A percentile compares a stretch with the other conserved stretches of the same genome.
phyloP scores from a whole-genome alignment of 2,329 filamentous ascomycete species.

The Cryoendolithus antarcticus region DNA sequence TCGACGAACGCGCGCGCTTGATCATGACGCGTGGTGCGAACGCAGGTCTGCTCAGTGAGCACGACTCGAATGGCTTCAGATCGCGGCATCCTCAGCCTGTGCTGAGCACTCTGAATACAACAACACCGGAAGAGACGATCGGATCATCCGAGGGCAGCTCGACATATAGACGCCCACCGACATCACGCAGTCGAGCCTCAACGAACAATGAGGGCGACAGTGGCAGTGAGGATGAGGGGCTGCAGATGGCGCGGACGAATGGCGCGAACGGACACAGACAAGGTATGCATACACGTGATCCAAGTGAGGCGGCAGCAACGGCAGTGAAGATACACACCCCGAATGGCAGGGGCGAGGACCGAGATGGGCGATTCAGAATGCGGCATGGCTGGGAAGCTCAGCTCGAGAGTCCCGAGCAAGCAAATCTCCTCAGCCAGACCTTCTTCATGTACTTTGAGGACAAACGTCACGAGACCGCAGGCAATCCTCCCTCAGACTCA shows the following conservation, averaged over 20 bases:
- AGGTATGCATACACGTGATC: too few relatives aligned
- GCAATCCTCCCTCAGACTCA: conserved; percentile 56
- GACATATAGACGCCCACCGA: not conserved
- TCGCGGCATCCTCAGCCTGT: conserved; percentile 19
- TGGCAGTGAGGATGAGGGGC: conserved; percentile 14
- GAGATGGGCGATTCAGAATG: conserved; percentile 28
- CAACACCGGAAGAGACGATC: not conserved
- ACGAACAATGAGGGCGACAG: too few relatives aligned
- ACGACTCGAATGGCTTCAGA: conserved; percentile 11
- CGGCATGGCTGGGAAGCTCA: conserved; percentile 89
- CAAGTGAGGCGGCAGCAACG: too few relatives aligned
- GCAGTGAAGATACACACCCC: too few relatives aligned
- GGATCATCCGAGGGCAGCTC: conserved; percentile 2
- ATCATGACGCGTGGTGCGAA: conserved; percentile 15
- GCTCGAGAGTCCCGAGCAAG: conserved; percentile 80
- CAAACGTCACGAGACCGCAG: conserved; percentile 90
- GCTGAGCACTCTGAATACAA: conserved; percentile 4
- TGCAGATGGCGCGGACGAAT: conserved; percentile 27
- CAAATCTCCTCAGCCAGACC: conserved; percentile 65
- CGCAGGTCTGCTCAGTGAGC: conserved; percentile 11
- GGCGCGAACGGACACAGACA: not conserved
- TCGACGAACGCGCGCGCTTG: too few relatives aligned
- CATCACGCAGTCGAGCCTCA: too few relatives aligned
- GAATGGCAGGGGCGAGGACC: conserved; percentile 15
- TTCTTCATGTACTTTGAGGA: conserved; percentile 99